Evolutionary conservation across 257 asterid species (phyloP).

Genomic region (Perilla frutescens): DNA sequence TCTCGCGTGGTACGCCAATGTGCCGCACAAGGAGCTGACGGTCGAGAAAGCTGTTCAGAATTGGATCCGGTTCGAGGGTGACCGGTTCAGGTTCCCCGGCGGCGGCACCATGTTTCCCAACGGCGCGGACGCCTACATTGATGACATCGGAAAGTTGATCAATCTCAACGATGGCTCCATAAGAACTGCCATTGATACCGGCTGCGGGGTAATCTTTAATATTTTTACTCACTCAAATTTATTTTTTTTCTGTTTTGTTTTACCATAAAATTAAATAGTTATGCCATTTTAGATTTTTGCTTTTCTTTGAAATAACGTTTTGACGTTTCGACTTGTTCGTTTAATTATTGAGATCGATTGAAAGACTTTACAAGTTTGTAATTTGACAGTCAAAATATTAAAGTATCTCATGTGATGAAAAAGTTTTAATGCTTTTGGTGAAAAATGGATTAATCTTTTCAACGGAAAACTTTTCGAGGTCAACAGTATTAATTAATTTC

Average conservation of each 20-base stretch:
- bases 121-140: constrained; percentile 88
- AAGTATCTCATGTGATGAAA: too few species aligned
- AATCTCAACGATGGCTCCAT: constrained; percentile 79
- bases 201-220: constrained; percentile 98
- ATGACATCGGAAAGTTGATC: constrained; percentile 76
- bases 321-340: too few species aligned
- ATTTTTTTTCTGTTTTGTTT: neutral
- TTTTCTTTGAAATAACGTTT: neutral
- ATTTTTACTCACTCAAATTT: too few species aligned
- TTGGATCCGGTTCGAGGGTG: constrained; percentile 85
- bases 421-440: too few species aligned
- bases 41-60: constrained; percentile 98
- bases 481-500: too few species aligned
- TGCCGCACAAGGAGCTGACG: constrained; percentile 83
- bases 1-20: constrained; percentile 85
- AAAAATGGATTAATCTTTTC: neutral
- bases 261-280: neutral
- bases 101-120: constrained; percentile 96
- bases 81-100: constrained; percentile 84
- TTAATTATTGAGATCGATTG: too few species aligned
- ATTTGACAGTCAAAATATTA: too few species aligned
- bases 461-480: too few species aligned
- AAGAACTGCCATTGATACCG: constrained; percentile 90
- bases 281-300: neutral
- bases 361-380: too few species aligned